These are phyloP conservation scores for Phytophthora quininea DNA, from an alignment of 352 stramenopile genomes.

Conservation along the genomic window DNA sequence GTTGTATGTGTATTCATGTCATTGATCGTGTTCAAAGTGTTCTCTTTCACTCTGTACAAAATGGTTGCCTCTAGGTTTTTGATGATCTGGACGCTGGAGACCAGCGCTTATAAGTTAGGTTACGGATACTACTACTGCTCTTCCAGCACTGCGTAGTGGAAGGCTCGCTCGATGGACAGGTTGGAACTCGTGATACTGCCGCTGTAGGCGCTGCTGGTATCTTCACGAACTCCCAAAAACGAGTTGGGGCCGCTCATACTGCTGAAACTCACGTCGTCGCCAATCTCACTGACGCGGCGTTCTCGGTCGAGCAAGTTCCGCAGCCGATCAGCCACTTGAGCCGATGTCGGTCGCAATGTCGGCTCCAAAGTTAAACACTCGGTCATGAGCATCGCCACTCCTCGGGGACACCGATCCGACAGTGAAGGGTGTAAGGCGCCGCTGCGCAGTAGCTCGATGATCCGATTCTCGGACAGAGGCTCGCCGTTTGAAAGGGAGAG, in stretches of 20 bases:
- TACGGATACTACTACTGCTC: slow-evolving; percentile 21
- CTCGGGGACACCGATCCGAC: slow-evolving; percentile 50
- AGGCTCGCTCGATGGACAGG: slow-evolving; percentile 35
- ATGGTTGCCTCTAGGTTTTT: slow-evolving; percentile 8
- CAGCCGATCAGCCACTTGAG: slow-evolving; percentile 43
- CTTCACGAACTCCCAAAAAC: slow-evolving; percentile 41
- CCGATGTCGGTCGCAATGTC: slow-evolving; percentile 45
- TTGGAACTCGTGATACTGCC: slow-evolving; percentile 34
- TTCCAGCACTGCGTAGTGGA: slow-evolving; percentile 39
- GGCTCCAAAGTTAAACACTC: slow-evolving; percentile 64
- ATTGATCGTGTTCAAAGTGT: slow-evolving; percentile 15
- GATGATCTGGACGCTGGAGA: slow-evolving; percentile 14
- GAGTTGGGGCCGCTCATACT: slow-evolving; percentile 41
- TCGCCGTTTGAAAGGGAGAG: slow-evolving; percentile 60
- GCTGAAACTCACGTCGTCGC: slow-evolving; percentile 42
- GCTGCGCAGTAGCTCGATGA: slow-evolving; percentile 58
- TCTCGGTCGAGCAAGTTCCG: slow-evolving; percentile 54
- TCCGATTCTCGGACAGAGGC: slow-evolving; percentile 48
- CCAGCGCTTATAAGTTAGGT: slow-evolving; percentile 42
- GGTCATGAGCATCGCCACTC: slow-evolving; percentile 49
- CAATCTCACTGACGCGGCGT: slow-evolving; percentile 54
- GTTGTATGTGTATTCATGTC: slow-evolving; percentile 14
- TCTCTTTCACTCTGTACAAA: slow-evolving; percentile 3
- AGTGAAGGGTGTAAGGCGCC: slow-evolving; percentile 60
- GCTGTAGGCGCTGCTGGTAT: slow-evolving; percentile 31